phyloP scores from a whole-genome alignment of 2,329 filamentous ascomycete genomes.

The Penicillium olsonii region DNA sequence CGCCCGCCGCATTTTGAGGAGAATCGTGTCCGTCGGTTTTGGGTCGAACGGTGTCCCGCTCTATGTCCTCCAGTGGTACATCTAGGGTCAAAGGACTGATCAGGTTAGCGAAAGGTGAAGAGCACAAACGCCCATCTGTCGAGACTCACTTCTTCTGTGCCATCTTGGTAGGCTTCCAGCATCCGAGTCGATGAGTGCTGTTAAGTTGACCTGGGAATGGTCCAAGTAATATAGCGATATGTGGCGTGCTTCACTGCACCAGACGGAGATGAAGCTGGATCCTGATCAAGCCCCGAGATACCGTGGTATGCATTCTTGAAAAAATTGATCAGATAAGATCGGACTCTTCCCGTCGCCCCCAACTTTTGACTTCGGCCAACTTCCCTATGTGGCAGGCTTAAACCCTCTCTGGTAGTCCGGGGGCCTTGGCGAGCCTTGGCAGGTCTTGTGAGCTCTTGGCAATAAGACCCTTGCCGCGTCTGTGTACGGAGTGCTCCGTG shows the following conservation, averaged over 20 bases:
- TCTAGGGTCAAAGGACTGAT: not conserved
- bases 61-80: not conserved
- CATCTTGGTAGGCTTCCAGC: not conserved
- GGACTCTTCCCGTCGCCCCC: not conserved
- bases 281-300: not conserved
- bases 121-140: not conserved
- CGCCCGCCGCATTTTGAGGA: no score
- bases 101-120: not conserved
- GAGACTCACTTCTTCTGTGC: not conserved
- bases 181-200: no score
- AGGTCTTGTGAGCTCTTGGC: no score
- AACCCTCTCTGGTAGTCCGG: not conserved
- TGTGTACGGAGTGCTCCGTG: no score
- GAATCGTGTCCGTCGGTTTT: not conserved
- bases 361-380: not conserved
- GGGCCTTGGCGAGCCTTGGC: not conserved
- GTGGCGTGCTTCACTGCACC: not conserved
- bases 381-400: not conserved
- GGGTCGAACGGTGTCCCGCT: not conserved
- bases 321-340: not conserved
- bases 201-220: no score
- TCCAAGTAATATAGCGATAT: not conserved
- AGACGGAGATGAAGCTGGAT: not conserved
- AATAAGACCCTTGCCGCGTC: no score
- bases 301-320: not conserved